Percentiles rank a stretch among this genome's conserved stretches.
Conservation (phyloP, 352 stramenopile species). For the Phytopythium oedochilum region DNA sequence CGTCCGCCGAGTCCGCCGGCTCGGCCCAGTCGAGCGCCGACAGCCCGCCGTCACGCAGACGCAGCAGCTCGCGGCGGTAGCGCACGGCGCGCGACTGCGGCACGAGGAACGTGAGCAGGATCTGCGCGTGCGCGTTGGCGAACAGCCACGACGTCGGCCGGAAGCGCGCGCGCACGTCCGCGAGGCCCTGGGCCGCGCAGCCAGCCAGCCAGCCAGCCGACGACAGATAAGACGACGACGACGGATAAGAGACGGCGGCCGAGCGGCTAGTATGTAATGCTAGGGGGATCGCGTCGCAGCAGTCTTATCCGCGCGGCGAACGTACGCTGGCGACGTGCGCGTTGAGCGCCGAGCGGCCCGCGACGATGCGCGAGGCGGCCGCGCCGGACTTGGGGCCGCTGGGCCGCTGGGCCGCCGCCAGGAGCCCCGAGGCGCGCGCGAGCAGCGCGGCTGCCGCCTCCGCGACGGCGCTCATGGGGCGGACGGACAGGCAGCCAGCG, state of each 20-base stretch:
- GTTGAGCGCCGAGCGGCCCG: constrained; percentile 60
- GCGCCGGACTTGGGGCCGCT: no score
- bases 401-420: background rate
- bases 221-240: background rate
- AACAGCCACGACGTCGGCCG: constrained; percentile 32
- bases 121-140: constrained; percentile 41
- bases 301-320: background rate
- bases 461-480: constrained; percentile 6
- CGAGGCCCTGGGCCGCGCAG: constrained; percentile 11
- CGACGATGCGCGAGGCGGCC: constrained; percentile 37
- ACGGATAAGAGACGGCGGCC: background rate
- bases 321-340: constrained; percentile 49
- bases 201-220: no score
- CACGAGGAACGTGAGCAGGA: constrained; percentile 40
- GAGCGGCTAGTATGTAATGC: no score
- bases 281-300: no score
- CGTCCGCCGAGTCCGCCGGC: background rate
- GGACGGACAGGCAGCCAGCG: background rate
- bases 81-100: constrained; percentile 19
- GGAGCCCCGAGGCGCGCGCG: background rate
- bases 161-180: constrained; percentile 19
- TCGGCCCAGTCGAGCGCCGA: constrained; percentile 32
- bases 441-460: constrained; percentile 2
- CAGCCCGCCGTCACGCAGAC: constrained; percentile 30
- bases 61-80: constrained; percentile 36